Evolutionary conservation across 2,329 filamentous ascomycete species (phyloP), one percentile per base, ranked within the genome.

Genomic region (Aspergillus clavatus): DNA sequence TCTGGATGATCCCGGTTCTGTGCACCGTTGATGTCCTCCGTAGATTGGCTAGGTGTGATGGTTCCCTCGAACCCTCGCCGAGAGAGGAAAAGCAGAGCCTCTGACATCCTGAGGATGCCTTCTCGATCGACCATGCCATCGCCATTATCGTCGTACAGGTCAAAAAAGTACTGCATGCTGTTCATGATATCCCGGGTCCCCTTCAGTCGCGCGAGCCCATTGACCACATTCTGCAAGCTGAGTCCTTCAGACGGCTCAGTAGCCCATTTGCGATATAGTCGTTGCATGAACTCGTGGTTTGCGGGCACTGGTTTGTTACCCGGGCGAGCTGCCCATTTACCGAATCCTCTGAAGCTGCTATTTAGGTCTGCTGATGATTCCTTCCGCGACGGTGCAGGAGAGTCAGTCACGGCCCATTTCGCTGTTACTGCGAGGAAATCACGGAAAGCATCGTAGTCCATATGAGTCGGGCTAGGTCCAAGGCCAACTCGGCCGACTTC

Each of bases 361-460:
- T 72, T 73, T 16, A 77, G 79, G 16, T 73, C 69, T 26, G 70
- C 71, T 4, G 68, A 69, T 1, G 65, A 71, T 42, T 75, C 75
- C 48, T 71, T 78, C 52, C 56, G 62, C 14, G 81, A 78, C 0
- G 81, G 77, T 5, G 79, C 75, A 3, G 89, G 88, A 0, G 87
- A 83, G 63, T 97, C 93, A 0, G 89, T 87, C 22, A 95, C 84
- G 2, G 93, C 93, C 93, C 93, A 98, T 72, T 84, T 91, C 1
- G 89, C 81, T 56, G 96, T 87, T 38, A 83, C 84, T 4, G 93
- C 89, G 36, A 98, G 74, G 57, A 98, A 97, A 59, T 97, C 90
- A 46, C 91, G 79, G 69, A 97, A 98, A 1, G 87, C 89, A 66
- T 95, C 88, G 61, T 97, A 98, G 66, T 97, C 90, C 93, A 98